These are phyloP conservation scores for Pseudogymnoascus sp. DNA, from an alignment of 2,329 filamentous ascomycete species.

Conservation along the genomic window DNA sequence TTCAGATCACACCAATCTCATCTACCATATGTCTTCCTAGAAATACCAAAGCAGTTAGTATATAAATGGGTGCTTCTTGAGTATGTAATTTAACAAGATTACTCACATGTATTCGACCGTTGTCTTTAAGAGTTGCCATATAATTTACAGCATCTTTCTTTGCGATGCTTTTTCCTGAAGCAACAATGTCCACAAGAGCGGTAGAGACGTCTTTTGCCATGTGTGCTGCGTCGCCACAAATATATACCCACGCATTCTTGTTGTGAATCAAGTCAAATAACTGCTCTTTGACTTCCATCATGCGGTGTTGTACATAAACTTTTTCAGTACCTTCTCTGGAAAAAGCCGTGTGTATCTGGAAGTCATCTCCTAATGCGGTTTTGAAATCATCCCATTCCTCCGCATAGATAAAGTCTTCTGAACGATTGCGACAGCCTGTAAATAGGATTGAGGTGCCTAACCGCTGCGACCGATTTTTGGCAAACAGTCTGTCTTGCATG, in stretches of 20 bases:
- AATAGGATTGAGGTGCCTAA: constrained; percentile 15
- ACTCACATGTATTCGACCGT: neutral
- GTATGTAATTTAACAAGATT: neutral
- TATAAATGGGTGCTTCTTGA: neutral
- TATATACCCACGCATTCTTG: neutral
- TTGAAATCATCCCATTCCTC: constrained; percentile 10
- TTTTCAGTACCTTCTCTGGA: constrained; percentile 1
- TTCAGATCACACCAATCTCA: too few relatives aligned
- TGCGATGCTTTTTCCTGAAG: neutral
- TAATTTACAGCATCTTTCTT: neutral
- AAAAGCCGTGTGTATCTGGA: constrained; percentile 1
- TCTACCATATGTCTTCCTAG: neutral
- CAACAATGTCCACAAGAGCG: neutral
- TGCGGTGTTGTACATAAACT: constrained; percentile 8
- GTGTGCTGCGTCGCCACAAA: constrained; percentile 4
- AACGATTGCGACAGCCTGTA: constrained; percentile 19
- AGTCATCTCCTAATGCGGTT: neutral
- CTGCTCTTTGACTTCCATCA: neutral
- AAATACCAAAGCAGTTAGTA: neutral
- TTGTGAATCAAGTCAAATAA: neutral
- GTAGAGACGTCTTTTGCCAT: constrained; percentile 4
- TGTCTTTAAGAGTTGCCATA: neutral
- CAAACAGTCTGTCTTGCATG: constrained; percentile 17
- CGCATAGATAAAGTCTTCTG: constrained; percentile 20
- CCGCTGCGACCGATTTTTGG: neutral